Evolutionary conservation across 2,329 filamentous ascomycete species (phyloP).

Genomic region (Hypoxylon sp.): DNA sequence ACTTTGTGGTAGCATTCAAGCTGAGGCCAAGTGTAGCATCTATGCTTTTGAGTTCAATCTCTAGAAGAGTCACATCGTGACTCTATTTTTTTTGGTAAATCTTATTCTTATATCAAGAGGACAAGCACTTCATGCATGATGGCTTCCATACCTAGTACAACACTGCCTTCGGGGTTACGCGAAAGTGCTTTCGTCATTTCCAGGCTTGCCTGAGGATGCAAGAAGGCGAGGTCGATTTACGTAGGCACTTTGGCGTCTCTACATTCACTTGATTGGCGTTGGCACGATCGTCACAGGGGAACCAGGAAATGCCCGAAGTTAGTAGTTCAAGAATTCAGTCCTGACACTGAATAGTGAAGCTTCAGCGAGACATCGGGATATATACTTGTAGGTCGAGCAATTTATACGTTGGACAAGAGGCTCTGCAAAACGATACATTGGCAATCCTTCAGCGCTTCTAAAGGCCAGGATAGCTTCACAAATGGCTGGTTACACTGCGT

Average conservation of each 20-base stretch:
- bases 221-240: slow-evolving; percentile 40
- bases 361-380: too few relatives aligned
- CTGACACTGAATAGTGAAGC: not conserved
- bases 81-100: slow-evolving; percentile 78
- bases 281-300: not conserved
- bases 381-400: too few relatives aligned
- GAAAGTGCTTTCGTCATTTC: slow-evolving; percentile 71
- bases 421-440: too few relatives aligned
- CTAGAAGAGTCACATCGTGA: slow-evolving; percentile 81
- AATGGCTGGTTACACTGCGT: too few relatives aligned
- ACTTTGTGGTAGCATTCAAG: slow-evolving; percentile 46
- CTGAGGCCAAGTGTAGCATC: slow-evolving; percentile 69
- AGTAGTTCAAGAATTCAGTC: too few relatives aligned
- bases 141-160: slow-evolving; percentile 66
- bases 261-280: not conserved
- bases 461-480: too few relatives aligned
- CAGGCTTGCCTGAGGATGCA: slow-evolving; percentile 65
- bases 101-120: slow-evolving; percentile 77
- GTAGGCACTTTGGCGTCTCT: not conserved
- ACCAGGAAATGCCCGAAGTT: not conserved
- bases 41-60: slow-evolving; percentile 96
- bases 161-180: slow-evolving; percentile 72
- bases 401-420: too few relatives aligned
- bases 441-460: too few relatives aligned
- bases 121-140: slow-evolving; percentile 77